These are phyloP conservation scores for Cadophora luteo-olivacea DNA, from an alignment of 2,329 filamentous ascomycete species.

Conservation along the genomic window DNA sequence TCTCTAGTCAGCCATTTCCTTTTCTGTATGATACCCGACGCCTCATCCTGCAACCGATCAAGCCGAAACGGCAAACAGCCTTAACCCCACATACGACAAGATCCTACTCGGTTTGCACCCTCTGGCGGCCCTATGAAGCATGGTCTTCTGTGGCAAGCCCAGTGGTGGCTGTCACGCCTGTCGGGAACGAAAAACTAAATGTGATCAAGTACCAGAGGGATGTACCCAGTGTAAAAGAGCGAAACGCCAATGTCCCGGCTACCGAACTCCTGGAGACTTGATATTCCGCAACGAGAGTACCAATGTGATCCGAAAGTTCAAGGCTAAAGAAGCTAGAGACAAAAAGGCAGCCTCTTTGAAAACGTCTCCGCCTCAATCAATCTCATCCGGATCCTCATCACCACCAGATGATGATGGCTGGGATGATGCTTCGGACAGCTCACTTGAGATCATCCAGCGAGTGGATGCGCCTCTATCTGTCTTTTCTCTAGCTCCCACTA, in stretches of 20 bases:
- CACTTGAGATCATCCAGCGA: constrained; percentile 40
- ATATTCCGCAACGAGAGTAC: constrained; percentile 64
- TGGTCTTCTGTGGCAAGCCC: constrained; percentile 65
- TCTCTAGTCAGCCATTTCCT: neutral
- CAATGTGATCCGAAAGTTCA: constrained; percentile 57
- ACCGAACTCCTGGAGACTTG: constrained; percentile 60
- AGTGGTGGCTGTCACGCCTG: constrained; percentile 63
- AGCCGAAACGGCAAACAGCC: neutral
- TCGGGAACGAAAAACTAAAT: constrained; percentile 62
- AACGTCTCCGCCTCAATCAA: neutral
- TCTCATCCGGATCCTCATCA: constrained; percentile 2
- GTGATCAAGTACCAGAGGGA: constrained; percentile 57
- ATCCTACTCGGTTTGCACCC: neutral
- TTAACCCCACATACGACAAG: neutral
- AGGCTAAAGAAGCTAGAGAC: constrained; percentile 44
- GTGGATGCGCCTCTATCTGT: constrained; percentile 43
- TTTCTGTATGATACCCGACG: neutral
- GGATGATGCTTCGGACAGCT: neutral
- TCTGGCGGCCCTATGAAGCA: constrained; percentile 38
- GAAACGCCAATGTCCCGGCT: constrained; percentile 59
- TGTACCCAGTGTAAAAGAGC: constrained; percentile 63
- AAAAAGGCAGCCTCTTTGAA: constrained; percentile 20
- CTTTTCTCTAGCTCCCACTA: constrained; percentile 42
- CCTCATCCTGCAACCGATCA: neutral
- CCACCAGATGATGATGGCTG: constrained; percentile 2